Evolutionary conservation across 495 filamentous ascomycete genomes (phyloP).

Genomic region (Hypoxylon intermedium): DNA sequence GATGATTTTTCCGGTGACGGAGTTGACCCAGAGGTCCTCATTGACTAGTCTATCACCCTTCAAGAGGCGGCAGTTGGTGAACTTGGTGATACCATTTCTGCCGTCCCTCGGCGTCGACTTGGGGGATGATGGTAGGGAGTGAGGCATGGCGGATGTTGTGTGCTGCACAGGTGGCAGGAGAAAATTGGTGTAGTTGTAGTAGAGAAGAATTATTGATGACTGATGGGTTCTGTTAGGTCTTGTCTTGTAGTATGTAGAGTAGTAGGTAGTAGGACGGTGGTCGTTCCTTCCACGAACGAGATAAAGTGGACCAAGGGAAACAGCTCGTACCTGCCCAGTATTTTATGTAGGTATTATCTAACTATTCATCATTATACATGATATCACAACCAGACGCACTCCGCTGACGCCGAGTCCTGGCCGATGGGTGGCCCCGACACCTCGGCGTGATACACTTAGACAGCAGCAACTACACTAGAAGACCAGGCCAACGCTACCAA

Average conservation of each 20-base stretch:
- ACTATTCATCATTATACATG: constrained; percentile 35
- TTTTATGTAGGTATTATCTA: no score
- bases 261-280: no score
- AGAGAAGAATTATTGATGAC: constrained; percentile 1
- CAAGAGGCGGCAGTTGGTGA: constrained; percentile 80
- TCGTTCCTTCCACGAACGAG: constrained; percentile 42
- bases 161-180: no score
- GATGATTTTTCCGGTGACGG: constrained; percentile 76
- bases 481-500: constrained; percentile 15
- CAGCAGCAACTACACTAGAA: constrained; percentile 1
- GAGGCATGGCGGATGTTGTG: constrained; percentile 37
- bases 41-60: constrained; percentile 67
- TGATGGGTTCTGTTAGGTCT: constrained; percentile 32
- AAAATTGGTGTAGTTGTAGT: neutral
- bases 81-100: constrained; percentile 70
- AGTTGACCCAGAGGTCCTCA: constrained; percentile 81
- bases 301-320: constrained; percentile 27
- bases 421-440: constrained; percentile 22
- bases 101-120: constrained; percentile 41
- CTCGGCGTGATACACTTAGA: constrained; percentile 23
- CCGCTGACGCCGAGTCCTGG: constrained; percentile 27
- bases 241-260: no score
- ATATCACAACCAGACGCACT: constrained; percentile 29
- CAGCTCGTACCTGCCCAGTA: constrained; percentile 30
- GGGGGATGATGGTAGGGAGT: constrained; percentile 45